These are phyloP conservation scores for Dothistroma pini DNA, from an alignment of 2,329 filamentous ascomycete genomes.

Conservation along the genomic window DNA sequence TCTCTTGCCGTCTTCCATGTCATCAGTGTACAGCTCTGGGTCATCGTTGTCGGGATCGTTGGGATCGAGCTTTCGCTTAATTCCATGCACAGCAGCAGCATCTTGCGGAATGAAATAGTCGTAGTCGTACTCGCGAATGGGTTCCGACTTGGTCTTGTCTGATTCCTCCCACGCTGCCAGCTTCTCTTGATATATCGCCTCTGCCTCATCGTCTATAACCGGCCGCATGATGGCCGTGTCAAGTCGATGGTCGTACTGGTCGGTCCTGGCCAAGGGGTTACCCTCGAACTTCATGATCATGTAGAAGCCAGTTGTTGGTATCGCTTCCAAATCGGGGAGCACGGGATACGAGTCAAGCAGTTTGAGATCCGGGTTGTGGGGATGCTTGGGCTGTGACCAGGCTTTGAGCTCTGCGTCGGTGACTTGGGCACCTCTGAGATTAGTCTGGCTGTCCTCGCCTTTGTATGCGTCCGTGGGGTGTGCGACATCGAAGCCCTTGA, in stretches of 20 bases:
- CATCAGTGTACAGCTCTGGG: slow-evolving; percentile 49
- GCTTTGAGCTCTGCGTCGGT: slow-evolving; percentile 55
- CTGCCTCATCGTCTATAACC: slow-evolving; percentile 44
- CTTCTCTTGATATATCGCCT: slow-evolving; percentile 49
- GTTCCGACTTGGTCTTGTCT: slow-evolving; percentile 49
- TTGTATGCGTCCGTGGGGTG: slow-evolving; percentile 63
- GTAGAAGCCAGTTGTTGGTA: slow-evolving; percentile 57
- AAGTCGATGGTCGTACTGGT: slow-evolving; percentile 56
- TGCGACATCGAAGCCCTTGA: slow-evolving; percentile 63
- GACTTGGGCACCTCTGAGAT: slow-evolving; percentile 52
- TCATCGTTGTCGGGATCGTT: slow-evolving; percentile 53
- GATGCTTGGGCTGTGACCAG: slow-evolving; percentile 59
- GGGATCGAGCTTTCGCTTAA: slow-evolving; percentile 55
- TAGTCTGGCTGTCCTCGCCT: slow-evolving; percentile 58
- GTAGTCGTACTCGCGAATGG: slow-evolving; percentile 56
- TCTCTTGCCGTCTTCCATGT: slow-evolving; percentile 30
- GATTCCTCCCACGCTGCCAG: slow-evolving; percentile 45
- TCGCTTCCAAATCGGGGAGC: slow-evolving; percentile 58
- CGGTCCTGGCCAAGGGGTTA: slow-evolving; percentile 50
- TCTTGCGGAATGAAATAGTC: slow-evolving; percentile 57
- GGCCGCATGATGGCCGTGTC: slow-evolving; percentile 58
- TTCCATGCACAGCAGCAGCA: slow-evolving; percentile 45
- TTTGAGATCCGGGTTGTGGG: slow-evolving; percentile 54
- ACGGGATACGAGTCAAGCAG: slow-evolving; percentile 59
- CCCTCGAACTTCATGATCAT: slow-evolving; percentile 60